These are phyloP conservation scores for Acanthochlamys bracteata DNA, from an alignment of 106 monocot genomes.

Conservation along the genomic window DNA sequence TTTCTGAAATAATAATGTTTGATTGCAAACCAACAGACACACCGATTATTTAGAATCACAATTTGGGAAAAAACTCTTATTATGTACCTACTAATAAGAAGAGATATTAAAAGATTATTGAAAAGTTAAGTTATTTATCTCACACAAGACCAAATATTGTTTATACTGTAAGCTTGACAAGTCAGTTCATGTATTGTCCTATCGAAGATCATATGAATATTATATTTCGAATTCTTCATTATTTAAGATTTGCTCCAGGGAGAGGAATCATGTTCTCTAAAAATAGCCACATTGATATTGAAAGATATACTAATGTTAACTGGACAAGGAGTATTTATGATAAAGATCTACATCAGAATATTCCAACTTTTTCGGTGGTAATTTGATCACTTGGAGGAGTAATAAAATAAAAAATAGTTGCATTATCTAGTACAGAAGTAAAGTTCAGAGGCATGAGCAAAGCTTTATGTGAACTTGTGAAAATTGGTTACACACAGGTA, in stretches of 20 bases:
- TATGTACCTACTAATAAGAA: not conserved
- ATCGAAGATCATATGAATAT: not conserved
- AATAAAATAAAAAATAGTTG: constrained; percentile 6
- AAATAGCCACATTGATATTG: not conserved
- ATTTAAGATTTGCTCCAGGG: not conserved
- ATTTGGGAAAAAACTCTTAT: not conserved
- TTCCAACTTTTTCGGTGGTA: not conserved
- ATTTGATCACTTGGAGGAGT: constrained; percentile 4
- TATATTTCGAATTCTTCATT: not conserved
- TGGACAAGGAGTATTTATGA: not conserved
- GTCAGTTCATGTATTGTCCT: not conserved
- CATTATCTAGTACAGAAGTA: not conserved
- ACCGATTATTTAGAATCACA: not conserved
- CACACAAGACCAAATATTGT: constrained; percentile 1
- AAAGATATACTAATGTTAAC: not conserved
- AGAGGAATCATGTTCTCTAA: not conserved
- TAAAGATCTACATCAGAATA: constrained; percentile 1
- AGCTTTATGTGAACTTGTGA: not conserved
- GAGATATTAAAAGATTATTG: not conserved
- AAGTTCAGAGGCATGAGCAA: not conserved
- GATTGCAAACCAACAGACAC: not conserved
- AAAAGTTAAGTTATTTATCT: not conserved
- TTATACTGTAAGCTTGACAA: not conserved
- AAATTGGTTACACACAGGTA: not conserved
- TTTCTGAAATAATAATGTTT: not conserved